Conservation (phyloP, 495 filamentous ascomycete genomes). For the Recurvomyces mirabilis region DNA sequence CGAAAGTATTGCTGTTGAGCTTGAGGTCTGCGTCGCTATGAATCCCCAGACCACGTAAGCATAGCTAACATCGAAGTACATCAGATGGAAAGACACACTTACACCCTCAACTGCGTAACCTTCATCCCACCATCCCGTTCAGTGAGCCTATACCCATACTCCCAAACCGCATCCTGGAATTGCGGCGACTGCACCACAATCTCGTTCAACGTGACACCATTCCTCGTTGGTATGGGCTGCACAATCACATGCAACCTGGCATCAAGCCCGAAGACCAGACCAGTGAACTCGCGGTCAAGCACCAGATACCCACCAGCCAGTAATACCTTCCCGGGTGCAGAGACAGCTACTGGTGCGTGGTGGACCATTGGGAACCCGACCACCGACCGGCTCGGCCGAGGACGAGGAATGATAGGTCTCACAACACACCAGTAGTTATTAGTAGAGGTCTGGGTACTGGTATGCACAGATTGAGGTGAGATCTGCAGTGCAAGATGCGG, state of each 20-base stretch:
- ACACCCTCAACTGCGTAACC: constrained; percentile 70
- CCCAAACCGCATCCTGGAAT: constrained; percentile 76
- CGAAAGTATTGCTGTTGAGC: constrained; percentile 64
- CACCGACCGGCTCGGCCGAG: no score
- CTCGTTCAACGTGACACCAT: constrained; percentile 48
- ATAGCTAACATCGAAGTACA: no score
- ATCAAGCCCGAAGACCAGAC: constrained; percentile 85
- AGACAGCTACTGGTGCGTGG: constrained; percentile 48
- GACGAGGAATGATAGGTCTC: no score
- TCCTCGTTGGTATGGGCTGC: constrained; percentile 43
- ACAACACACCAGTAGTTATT: no score
- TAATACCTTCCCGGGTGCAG: constrained; percentile 91
- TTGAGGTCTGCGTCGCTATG: constrained; percentile 23
- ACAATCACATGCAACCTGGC: constrained; percentile 84
- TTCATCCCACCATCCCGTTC: constrained; percentile 62
- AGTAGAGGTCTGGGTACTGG: no score
- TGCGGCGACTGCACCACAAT: constrained; percentile 84
- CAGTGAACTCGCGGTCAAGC: constrained; percentile 77
- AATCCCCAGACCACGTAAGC: no score
- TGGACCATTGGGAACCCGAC: constrained; percentile 12
- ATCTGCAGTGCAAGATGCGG: no score
- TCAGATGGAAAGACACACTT: no score
- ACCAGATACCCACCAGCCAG: constrained; percentile 92
- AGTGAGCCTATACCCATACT: constrained; percentile 61
- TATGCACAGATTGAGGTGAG: no score